These are phyloP conservation scores for Diversispora eburnea DNA, from an alignment of 192 early-diverging fungal genomes.

Conservation along the genomic window DNA sequence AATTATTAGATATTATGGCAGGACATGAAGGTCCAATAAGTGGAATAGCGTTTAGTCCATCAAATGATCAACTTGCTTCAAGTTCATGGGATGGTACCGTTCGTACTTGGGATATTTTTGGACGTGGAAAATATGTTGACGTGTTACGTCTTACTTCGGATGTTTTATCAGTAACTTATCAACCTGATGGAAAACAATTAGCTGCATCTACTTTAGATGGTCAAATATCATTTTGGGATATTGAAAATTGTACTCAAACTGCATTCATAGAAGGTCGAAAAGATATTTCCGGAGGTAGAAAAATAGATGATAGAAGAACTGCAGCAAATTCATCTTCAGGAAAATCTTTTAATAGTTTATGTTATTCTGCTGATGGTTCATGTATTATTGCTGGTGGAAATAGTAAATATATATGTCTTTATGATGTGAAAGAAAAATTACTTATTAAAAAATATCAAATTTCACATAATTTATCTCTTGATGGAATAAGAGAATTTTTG, in stretches of 20 bases:
- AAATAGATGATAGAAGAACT: slow-evolving; percentile 68
- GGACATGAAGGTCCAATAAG: slow-evolving; percentile 94
- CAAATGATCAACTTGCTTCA: slow-evolving; percentile 75
- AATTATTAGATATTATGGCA: slow-evolving; percentile 86
- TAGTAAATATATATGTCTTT: slow-evolving; percentile 94
- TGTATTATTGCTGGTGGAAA: slow-evolving; percentile 92
- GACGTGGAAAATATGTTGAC: slow-evolving; percentile 74
- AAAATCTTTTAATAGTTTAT: slow-evolving; percentile 88
- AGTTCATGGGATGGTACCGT: slow-evolving; percentile 92
- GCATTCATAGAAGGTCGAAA: slow-evolving; percentile 85
- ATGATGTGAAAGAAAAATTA: slow-evolving; percentile 69
- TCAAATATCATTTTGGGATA: slow-evolving; percentile 91
- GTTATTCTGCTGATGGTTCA: slow-evolving; percentile 92
- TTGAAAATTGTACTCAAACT: slow-evolving; percentile 65
- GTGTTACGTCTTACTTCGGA: slow-evolving; percentile 75
- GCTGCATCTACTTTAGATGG: slow-evolving; percentile 89
- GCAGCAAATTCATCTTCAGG: slow-evolving; percentile 79
- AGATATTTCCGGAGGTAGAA: slow-evolving; percentile 89
- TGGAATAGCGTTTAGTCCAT: slow-evolving; percentile 78
- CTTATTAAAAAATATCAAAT: slow-evolving; percentile 90
- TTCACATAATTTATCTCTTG: slow-evolving; percentile 87
- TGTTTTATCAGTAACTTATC: slow-evolving; percentile 81
- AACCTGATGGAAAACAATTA: slow-evolving; percentile 88
- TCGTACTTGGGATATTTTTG: slow-evolving; percentile 93
- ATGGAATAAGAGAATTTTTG: slow-evolving; percentile 87